phyloP scores from a whole-genome alignment of 768 basidiomycete genomes.

The Trametes gibbosa region DNA sequence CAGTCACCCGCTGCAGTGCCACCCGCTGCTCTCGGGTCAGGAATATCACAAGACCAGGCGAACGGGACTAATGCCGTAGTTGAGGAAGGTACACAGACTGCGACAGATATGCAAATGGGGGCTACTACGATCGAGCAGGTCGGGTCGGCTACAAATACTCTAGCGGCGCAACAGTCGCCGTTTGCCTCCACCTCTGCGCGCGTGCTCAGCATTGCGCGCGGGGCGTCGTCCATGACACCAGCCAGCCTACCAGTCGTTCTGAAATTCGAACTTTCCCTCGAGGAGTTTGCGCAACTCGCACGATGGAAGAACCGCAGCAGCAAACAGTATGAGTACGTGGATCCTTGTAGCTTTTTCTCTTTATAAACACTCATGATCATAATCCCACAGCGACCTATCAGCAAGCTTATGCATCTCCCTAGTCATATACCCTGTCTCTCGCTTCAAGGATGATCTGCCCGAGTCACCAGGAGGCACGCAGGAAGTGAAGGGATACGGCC shows the following conservation, averaged over 20 bases:
- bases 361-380: background rate
- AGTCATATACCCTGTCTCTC: constrained; percentile 9
- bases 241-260: background rate
- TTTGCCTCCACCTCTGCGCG: background rate
- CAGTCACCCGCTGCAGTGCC: too few species aligned
- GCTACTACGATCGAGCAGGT: background rate
- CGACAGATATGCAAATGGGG: background rate
- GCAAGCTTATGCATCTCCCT: constrained; percentile 17
- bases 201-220: constrained; percentile 4
- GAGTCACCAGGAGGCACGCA: background rate
- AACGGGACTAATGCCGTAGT: too few species aligned
- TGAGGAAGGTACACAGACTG: too few species aligned
- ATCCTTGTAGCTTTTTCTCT: background rate
- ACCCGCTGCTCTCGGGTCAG: too few species aligned
- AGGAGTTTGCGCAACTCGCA: constrained; percentile 1
- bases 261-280: constrained; percentile 15
- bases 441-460: background rate
- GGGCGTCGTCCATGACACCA: background rate
- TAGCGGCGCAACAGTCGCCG: background rate
- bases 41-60: too few species aligned
- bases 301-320: constrained; percentile 7
- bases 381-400: constrained; percentile 10
- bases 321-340: constrained; percentile 1
- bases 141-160: background rate
- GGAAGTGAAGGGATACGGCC: background rate